Evolutionary conservation across 2,329 filamentous ascomycete genomes (phyloP), one percentile per base, ranked within the genome.

Genomic region (Endocalyx cinctus): DNA sequence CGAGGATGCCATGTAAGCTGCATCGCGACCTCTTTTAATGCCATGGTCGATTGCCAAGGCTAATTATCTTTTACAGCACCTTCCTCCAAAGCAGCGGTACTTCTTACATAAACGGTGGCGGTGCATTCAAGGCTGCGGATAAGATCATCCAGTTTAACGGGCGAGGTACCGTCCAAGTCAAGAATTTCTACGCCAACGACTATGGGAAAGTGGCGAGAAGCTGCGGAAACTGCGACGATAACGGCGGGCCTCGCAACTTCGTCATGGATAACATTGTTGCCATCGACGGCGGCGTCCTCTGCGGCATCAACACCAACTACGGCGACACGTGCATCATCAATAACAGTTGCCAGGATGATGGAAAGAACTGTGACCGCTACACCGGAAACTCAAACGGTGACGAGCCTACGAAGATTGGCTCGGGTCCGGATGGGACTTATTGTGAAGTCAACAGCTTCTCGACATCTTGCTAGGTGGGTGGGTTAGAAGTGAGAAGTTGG

Each of bases 231-330:
- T 72, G 68, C 56, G 55, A 52, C 10, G 54, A 39, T 25, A 58
- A 60, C 33, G 58, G 60, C 35, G 52, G 58, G 22, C 46, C 58
- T n/a, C 62, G 68, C 37, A 55, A 61, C 42, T 59, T 69, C 34
- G 54, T 67, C 37, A 57, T 72, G 35, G 54, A 65, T 48, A 63
- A 63, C 46, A 55, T 67, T 38, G 58, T 57, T 27, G 61, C 62
- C 39, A 51, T 55, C 29, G 53, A 58, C 35, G 69, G 69, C 38
- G 49, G 58, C 32, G 55, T 58, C 12, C 57, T 69, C 19, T 64
- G 59, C 41, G 67, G 68, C 29, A 70, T 72, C 53, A 72, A 72
- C 59, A 59, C 58, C 37, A 74, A 72, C 62, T 72, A 66, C 42
- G 67, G 66, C 22, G 66, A 70, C 43, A 67, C 60, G 1, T 63